These are phyloP conservation scores for Citrullus amarus DNA, from an alignment of 306 rosid genomes.

Conservation along the genomic window DNA sequence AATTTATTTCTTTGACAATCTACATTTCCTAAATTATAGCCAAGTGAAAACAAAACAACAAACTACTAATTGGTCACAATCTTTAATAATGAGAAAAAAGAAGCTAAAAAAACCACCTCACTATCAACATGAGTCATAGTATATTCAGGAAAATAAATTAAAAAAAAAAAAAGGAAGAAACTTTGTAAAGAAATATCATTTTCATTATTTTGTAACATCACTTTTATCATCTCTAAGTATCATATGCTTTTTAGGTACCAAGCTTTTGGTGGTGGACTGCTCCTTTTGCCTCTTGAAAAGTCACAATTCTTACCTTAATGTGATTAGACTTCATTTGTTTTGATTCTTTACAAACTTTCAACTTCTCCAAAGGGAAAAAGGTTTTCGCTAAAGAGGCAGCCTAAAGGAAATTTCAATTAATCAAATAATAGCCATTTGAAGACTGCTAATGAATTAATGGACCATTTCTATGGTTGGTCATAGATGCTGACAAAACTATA, in stretches of 20 bases:
- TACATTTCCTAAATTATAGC: too few species aligned
- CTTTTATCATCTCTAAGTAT: conserved; percentile 4
- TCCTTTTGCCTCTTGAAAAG: neutral
- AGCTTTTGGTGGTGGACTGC: neutral
- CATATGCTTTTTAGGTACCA: neutral
- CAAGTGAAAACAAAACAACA: too few species aligned
- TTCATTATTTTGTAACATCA: neutral
- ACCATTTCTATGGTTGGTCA: neutral
- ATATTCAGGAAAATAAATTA: neutral
- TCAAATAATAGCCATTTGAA: neutral
- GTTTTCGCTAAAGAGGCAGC: too few species aligned
- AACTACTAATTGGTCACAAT: too few species aligned
- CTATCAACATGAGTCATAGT: neutral
- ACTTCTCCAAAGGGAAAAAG: neutral
- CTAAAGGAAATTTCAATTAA: neutral
- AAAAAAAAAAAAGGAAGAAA: neutral
- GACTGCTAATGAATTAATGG: neutral
- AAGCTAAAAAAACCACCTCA: neutral
- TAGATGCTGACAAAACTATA: neutral
- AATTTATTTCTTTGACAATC: too few species aligned
- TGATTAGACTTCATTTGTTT: neutral
- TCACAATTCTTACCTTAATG: neutral
- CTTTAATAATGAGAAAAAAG: too few species aligned
- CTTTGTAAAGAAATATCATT: neutral
- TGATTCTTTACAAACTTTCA: neutral